These are phyloP conservation scores for Pelargonium nanum DNA, from an alignment of 345 rosid genomes.

Conservation along the genomic window DNA sequence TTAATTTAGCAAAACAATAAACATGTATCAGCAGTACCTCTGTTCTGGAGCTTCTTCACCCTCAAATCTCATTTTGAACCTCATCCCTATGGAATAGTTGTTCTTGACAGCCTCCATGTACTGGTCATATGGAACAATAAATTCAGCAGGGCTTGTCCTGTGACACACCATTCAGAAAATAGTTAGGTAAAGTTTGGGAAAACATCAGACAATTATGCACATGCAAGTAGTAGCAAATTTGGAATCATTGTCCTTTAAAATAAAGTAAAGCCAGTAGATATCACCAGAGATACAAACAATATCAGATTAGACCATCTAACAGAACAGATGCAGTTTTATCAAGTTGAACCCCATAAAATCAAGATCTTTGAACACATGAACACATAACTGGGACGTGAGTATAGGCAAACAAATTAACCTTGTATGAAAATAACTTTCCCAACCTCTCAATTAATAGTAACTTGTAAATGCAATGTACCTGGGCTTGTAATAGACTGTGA, in stretches of 20 bases:
- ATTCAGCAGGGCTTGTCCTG: slow-evolving; percentile 48
- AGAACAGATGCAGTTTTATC: neutral
- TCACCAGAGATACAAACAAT: neutral
- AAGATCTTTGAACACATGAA: too few species aligned
- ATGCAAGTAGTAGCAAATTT: neutral
- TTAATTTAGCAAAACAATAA: neutral
- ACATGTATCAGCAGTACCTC: slow-evolving; percentile 21
- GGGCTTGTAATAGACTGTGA: slow-evolving; percentile 52
- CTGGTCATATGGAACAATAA: slow-evolving; percentile 37
- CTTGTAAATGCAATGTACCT: slow-evolving; percentile 25
- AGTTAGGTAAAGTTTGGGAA: neutral
- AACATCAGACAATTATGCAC: neutral
- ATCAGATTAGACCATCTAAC: neutral
- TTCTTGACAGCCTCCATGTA: slow-evolving; percentile 31
- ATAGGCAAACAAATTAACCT: too few species aligned
- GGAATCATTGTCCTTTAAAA: neutral
- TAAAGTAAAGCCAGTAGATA: neutral
- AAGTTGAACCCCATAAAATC: neutral
- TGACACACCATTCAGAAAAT: neutral
- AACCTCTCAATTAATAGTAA: too few species aligned
- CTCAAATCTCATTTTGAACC: slow-evolving; percentile 54
- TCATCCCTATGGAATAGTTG: slow-evolving; percentile 42
- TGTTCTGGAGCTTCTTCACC: slow-evolving; percentile 53
- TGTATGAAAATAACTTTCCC: too few species aligned
- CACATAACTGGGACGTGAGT: too few species aligned